These are phyloP conservation scores for Pulicaria dysenterica DNA, from an alignment of 129 eudicot species.

Conservation along the genomic window DNA sequence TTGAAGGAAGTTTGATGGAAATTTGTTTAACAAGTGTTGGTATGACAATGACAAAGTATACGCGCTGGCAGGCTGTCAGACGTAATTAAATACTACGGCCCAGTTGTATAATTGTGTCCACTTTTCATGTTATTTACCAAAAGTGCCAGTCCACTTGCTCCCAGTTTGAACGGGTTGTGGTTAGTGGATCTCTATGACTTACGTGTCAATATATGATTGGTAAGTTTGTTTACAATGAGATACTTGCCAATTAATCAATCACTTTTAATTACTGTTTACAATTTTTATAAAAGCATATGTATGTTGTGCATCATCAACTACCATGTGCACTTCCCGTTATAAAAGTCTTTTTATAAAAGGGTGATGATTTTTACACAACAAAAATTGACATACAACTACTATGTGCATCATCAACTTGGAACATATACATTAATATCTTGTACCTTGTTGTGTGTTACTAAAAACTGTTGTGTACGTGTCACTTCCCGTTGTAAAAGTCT, in stretches of 20 bases:
- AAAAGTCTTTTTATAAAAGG: too few species aligned
- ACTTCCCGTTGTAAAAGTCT: too few species aligned
- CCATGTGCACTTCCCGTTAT: too few species aligned
- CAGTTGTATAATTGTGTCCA: not conserved
- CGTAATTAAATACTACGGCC: constrained; percentile 12
- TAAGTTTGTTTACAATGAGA: not conserved
- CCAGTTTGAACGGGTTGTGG: not conserved
- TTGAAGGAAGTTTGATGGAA: not conserved
- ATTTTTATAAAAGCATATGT: too few species aligned
- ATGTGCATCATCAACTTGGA: too few species aligned
- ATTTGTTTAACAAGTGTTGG: not conserved
- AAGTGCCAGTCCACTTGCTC: constrained; percentile 10
- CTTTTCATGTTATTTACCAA: constrained; percentile 1
- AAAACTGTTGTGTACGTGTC: too few species aligned
- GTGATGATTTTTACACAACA: too few species aligned
- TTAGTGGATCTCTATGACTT: not conserved
- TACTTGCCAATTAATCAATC: not conserved
- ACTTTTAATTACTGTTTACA: too few species aligned
- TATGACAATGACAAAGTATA: constrained; percentile 20
- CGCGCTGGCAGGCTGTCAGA: constrained; percentile 46
- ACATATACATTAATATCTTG: too few species aligned
- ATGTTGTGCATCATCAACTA: too few species aligned
- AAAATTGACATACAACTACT: too few species aligned
- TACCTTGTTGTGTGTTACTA: too few species aligned
- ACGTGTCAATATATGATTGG: not conserved